phyloP scores from a whole-genome alignment of 2,329 filamentous ascomycete genomes.

The Pseudocercospora pini-densiflorae region DNA sequence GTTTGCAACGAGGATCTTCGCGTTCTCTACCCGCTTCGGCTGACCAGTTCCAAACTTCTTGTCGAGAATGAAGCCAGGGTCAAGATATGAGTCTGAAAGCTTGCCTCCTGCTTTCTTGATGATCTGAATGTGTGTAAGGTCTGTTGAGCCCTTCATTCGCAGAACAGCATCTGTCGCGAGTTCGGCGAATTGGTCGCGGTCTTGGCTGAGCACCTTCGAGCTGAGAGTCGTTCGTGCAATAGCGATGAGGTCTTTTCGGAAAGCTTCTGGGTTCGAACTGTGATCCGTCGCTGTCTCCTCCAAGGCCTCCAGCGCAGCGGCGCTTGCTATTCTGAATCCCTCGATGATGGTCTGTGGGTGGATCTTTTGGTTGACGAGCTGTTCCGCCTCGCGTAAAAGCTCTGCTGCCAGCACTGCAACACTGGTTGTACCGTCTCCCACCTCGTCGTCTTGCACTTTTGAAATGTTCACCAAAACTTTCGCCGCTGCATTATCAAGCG shows the following conservation, averaged over 20 bases:
- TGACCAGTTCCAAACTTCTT: slow-evolving; percentile 99
- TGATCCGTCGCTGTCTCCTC: slow-evolving; percentile 87
- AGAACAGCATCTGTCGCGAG: slow-evolving; percentile 91
- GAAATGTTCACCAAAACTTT: slow-evolving; percentile 99
- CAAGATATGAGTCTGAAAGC: slow-evolving; percentile 94
- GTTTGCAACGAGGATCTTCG: slow-evolving; percentile 97
- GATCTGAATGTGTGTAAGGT: slow-evolving; percentile 97
- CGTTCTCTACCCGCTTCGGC: slow-evolving; percentile 95
- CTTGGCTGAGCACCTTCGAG: slow-evolving; percentile 95
- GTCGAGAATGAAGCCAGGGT: slow-evolving; percentile 97
- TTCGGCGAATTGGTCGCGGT: slow-evolving; percentile 87
- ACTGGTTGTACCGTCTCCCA: slow-evolving; percentile 98
- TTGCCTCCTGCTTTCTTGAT: slow-evolving; percentile 99
- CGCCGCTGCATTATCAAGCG: slow-evolving; percentile 95
- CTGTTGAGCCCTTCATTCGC: slow-evolving; percentile 84
- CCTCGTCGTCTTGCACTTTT: slow-evolving; percentile 98
- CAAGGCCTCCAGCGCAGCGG: slow-evolving; percentile 81
- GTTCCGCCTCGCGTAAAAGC: slow-evolving; percentile 93
- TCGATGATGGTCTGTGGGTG: slow-evolving; percentile 99
- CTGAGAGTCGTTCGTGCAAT: slow-evolving; percentile 96
- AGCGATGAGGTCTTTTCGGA: slow-evolving; percentile 84
- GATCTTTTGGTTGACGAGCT: slow-evolving; percentile 97
- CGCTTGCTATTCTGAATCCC: slow-evolving; percentile 95
- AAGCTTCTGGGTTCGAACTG: slow-evolving; percentile 79
- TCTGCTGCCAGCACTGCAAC: slow-evolving; percentile 95